phyloP scores from a whole-genome alignment of 1,139 yeast species.

The Geotrichum reessii region DNA sequence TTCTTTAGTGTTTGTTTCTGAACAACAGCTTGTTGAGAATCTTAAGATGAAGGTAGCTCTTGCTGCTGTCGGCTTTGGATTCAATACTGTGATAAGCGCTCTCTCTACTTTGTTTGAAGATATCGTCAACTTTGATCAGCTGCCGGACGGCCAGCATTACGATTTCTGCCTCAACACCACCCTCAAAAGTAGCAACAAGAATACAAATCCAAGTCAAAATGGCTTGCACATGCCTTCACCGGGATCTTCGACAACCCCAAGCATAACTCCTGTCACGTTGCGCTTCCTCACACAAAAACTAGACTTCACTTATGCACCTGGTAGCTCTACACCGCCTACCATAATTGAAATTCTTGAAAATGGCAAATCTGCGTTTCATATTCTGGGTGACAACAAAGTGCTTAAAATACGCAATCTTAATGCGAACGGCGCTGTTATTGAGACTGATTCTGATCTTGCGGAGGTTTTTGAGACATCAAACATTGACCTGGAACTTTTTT shows the following conservation, averaged over 20 bases:
- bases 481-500: constrained; percentile 18
- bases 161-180: neutral
- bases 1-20: constrained; percentile 1
- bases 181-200: neutral
- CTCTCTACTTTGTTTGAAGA: constrained; percentile 43
- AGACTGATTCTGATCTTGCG: constrained; percentile 33
- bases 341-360: constrained; percentile 61
- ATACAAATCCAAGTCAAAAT: neutral
- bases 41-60: constrained; percentile 44
- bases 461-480: constrained; percentile 28
- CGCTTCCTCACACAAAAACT: constrained; percentile 43
- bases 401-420: constrained; percentile 33
- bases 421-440: constrained; percentile 22
- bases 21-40: constrained; percentile 3
- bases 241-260: constrained; percentile 13
- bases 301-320: constrained; percentile 55
- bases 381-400: constrained; percentile 38
- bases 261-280: constrained; percentile 41
- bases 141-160: constrained; percentile 29
- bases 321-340: constrained; percentile 63
- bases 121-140: constrained; percentile 58
- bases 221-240: neutral
- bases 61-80: constrained; percentile 2
- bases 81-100: constrained; percentile 6
- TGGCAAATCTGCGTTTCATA: constrained; percentile 60